These are phyloP conservation scores for Phytophthora hybrid DNA, from an alignment of 352 stramenopile species.

Conservation along the genomic window DNA sequence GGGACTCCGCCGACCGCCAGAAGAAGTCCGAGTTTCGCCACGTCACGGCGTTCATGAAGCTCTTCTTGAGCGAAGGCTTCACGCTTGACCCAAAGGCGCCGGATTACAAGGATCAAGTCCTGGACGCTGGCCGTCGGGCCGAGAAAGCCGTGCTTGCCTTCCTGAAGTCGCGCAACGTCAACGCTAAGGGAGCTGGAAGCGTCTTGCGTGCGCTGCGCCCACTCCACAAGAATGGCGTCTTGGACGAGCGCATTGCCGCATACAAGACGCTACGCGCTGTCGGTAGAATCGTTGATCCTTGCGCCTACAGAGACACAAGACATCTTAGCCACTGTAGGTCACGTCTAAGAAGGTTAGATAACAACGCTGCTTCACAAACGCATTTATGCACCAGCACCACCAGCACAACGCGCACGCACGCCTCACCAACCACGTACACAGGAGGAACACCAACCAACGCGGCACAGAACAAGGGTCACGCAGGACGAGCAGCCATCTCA, in stretches of 20 bases:
- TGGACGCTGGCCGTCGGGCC: neutral
- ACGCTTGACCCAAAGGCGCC: neutral
- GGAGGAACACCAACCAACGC: no score
- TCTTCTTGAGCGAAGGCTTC: conserved; percentile 26
- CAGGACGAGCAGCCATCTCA: no score
- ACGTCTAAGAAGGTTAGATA: conserved; percentile 2
- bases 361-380: no score
- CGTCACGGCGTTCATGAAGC: conserved; percentile 28
- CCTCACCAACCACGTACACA: no score
- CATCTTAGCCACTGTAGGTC: neutral
- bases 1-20: conserved; percentile 9
- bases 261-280: conserved; percentile 15
- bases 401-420: no score
- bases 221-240: conserved; percentile 4
- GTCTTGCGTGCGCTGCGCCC: conserved; percentile 10
- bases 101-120: conserved; percentile 22
- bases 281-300: conserved; percentile 1
- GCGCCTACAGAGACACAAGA: conserved; percentile 13
- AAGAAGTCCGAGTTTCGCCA: conserved; percentile 33
- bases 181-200: conserved; percentile 12
- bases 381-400: no score
- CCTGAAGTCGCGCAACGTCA: neutral
- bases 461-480: no score
- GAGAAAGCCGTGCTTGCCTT: conserved; percentile 11
- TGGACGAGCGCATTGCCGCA: conserved; percentile 3